phyloP scores from a whole-genome alignment of 1,284 basidiomycete species.

The Inonotus hispidus region DNA sequence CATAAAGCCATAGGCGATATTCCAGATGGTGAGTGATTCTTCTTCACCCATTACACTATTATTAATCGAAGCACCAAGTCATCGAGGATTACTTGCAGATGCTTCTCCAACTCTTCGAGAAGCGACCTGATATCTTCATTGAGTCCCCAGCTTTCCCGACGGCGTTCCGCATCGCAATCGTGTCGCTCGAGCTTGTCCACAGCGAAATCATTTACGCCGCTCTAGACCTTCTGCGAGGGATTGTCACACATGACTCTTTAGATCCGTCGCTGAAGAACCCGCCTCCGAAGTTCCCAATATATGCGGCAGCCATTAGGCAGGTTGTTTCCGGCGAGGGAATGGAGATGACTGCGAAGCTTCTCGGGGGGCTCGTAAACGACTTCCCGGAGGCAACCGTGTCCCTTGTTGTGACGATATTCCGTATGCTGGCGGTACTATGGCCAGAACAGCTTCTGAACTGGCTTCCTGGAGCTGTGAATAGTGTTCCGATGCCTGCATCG shows the following conservation, averaged over 20 bases:
- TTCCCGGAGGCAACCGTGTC: constrained; percentile 86
- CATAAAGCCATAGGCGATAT: constrained; percentile 64
- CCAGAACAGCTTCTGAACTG: constrained; percentile 65
- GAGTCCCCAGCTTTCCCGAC: constrained; percentile 69
- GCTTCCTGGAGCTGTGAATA: constrained; percentile 67
- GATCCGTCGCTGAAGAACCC: constrained; percentile 37
- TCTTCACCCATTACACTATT: not conserved
- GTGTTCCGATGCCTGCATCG: constrained; percentile 58
- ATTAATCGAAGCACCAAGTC: constrained; percentile 45
- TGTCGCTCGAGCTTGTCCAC: constrained; percentile 74
- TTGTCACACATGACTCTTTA: constrained; percentile 71
- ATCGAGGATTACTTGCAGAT: constrained; percentile 94
- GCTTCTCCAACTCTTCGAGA: constrained; percentile 64
- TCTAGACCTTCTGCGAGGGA: constrained; percentile 73
- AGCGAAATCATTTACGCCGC: constrained; percentile 77
- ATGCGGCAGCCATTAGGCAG: constrained; percentile 60
- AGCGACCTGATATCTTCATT: constrained; percentile 74
- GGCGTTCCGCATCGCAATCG: constrained; percentile 71
- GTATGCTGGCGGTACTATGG: constrained; percentile 63
- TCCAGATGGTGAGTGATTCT: constrained; percentile 64
- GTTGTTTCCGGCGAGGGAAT: constrained; percentile 73
- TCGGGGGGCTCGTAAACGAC: constrained; percentile 77
- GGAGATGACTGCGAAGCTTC: constrained; percentile 63
- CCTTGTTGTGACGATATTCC: constrained; percentile 72
- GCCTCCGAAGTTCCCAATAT: constrained; percentile 59